These are phyloP conservation scores for Colletotrichum noveboracense DNA, from an alignment of 2,329 filamentous ascomycete species.

Conservation along the genomic window DNA sequence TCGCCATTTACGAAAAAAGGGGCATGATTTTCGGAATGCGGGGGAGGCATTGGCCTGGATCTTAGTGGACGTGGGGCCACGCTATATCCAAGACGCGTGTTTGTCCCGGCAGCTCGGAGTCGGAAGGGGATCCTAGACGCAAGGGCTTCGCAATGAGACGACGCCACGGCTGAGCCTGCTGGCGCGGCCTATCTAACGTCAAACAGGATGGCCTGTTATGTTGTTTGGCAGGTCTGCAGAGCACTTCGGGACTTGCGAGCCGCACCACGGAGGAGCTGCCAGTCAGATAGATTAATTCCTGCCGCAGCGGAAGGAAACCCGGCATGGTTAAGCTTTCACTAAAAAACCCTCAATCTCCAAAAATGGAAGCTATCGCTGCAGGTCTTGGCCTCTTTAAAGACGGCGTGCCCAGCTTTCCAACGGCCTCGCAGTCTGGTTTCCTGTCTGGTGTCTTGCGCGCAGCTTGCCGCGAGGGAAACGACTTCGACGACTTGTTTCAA, in stretches of 20 bases:
- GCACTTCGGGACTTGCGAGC: background rate
- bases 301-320: background rate
- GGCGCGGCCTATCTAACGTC: background rate
- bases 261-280: background rate
- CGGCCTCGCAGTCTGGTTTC: too few species aligned
- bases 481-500: background rate
- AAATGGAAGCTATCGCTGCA: background rate
- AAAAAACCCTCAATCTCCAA: background rate
- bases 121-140: background rate
- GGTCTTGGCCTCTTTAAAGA: background rate
- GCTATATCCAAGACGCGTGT: constrained; percentile 16
- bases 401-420: background rate
- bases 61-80: background rate
- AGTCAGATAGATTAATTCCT: constrained; percentile 1
- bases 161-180: background rate
- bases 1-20: background rate
- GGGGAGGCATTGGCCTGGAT: background rate
- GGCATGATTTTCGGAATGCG: background rate
- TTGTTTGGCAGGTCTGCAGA: background rate
- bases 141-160: background rate
- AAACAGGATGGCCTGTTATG: background rate
- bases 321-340: constrained; percentile 6
- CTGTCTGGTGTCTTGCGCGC: background rate
- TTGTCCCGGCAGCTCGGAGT: constrained; percentile 2
- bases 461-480: background rate